Base-by-base conservation (phyloP, 805 yeast species). In the Yamadazyma akitaensis region DNA sequence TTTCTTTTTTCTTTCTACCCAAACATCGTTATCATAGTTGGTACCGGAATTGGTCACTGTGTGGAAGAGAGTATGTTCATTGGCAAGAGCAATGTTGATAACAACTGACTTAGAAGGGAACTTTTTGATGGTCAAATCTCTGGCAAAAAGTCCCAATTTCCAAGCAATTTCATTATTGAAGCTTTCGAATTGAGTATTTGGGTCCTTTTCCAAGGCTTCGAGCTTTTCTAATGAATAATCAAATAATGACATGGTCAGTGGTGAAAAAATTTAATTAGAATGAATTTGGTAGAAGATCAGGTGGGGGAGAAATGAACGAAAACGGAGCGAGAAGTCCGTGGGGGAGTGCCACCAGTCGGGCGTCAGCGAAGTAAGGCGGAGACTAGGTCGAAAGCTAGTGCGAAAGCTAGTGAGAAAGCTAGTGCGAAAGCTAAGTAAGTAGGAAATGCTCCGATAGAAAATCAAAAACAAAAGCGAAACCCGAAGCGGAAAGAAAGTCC, bases 1-100 rank as follows among this genome's bases (percentile, higher is more conserved):
- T 44, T 64, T 74, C 55, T 64, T 65, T 61, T 80, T 80, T 54
- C 82, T 66, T 24, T 58, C 57, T 26, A 80, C 72, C 83, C 84
- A 80, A 28, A 58, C 53, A 48, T 79, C 84, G 49, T 80, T 80
- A 51, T 79, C 84, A n/a, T 64, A 60, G 10, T 65, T 53, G 11
- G 75, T 60, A 1, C 74, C 76, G 10, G 60, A 52, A 12, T 57
- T 62, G 14, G 71, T 63, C 19, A 61, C 65, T 5, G 74, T 53
- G 49, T 77, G 79, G 66, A 77, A 80, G 30, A 79, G 55, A 13
- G 67, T 65, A 36, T 74, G 79, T 3, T 80, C 81, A 19, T 66
- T 61, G 4, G 72, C 51, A 6, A 75, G 60, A 12, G 79, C 59
- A 50, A 80, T 69, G 47, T 80, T 80, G 47, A 80, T 73, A 10